phyloP scores from a whole-genome alignment of 768 basidiomycete species.

The Hygrocybe coccinea region DNA sequence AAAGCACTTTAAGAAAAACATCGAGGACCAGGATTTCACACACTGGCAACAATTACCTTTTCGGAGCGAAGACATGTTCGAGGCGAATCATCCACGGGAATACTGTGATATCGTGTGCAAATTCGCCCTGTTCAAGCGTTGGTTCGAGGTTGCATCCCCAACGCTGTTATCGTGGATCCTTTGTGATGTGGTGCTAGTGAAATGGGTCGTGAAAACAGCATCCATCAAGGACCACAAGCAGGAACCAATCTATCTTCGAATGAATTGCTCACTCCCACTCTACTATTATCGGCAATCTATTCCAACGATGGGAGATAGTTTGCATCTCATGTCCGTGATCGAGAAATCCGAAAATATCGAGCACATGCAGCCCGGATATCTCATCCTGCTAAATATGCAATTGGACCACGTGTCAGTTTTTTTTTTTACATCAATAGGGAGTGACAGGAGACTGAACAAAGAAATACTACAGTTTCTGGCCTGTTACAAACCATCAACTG shows the following conservation, averaged over 20 bases:
- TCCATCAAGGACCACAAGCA: background rate
- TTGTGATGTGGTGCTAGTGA: background rate
- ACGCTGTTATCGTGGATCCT: background rate
- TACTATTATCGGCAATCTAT: background rate
- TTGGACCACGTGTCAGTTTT: background rate
- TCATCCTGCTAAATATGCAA: background rate
- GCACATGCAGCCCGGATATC: background rate
- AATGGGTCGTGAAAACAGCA: background rate
- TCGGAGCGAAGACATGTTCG: background rate
- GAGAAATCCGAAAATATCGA: background rate
- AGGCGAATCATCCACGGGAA: background rate
- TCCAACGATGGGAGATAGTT: background rate
- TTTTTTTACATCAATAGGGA: background rate
- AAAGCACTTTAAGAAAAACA: background rate
- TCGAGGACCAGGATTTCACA: background rate
- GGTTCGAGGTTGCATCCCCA: conserved; percentile 1
- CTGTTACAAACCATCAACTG: background rate
- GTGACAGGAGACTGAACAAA: background rate
- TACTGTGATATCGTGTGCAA: conserved; percentile 1
- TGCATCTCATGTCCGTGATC: background rate
- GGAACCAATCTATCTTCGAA: background rate
- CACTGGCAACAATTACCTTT: background rate
- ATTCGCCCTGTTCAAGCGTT: background rate
- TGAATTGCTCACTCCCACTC: background rate
- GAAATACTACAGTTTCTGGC: background rate